phyloP scores from a whole-genome alignment of 2,329 filamentous ascomycete species.

The Microcera coccophila region DNA sequence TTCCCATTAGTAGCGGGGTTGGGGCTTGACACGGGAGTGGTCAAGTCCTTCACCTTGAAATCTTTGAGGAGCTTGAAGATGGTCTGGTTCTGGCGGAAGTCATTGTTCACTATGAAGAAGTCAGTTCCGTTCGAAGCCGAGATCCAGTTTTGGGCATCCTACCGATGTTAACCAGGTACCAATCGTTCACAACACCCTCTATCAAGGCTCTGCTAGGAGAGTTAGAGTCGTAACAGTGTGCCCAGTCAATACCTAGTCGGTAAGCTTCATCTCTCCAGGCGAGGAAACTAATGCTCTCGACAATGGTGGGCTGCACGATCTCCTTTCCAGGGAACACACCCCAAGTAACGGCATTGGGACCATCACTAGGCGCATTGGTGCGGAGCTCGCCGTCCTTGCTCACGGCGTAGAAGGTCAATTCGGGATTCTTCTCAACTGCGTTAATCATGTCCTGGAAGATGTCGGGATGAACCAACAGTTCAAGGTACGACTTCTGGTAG shows the following conservation, averaged over 20 bases:
- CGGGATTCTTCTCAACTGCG: constrained; percentile 71
- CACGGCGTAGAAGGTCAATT: constrained; percentile 92
- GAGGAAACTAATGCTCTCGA: constrained; percentile 94
- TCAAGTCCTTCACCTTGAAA: constrained; percentile 63
- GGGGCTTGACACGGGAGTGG: constrained; percentile 33
- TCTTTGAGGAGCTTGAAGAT: constrained; percentile 86
- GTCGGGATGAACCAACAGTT: constrained; percentile 79
- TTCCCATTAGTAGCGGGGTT: constrained; percentile 13
- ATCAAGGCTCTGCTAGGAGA: constrained; percentile 78
- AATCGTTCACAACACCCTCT: constrained; percentile 78
- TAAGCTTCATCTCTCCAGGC: constrained; percentile 99
- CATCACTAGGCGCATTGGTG: constrained; percentile 79
- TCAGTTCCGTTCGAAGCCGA: constrained; percentile 1
- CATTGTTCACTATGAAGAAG: constrained; percentile 77
- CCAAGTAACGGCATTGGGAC: constrained; percentile 98
- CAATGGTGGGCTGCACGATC: constrained; percentile 99
- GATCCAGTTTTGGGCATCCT: constrained; percentile 33
- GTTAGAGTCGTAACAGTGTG: constrained; percentile 75
- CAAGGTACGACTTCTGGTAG: constrained; percentile 96
- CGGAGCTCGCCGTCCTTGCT: constrained; percentile 76
- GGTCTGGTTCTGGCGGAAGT: constrained; percentile 80
- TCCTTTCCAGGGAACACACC: constrained; percentile 98
- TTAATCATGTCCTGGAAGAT: constrained; percentile 72
- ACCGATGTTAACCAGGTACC: constrained; percentile 96
- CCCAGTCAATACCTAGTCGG: constrained; percentile 88